These are phyloP conservation scores for Wickerhamomyces alni DNA, from an alignment of 805 yeast genomes.

Conservation along the genomic window DNA sequence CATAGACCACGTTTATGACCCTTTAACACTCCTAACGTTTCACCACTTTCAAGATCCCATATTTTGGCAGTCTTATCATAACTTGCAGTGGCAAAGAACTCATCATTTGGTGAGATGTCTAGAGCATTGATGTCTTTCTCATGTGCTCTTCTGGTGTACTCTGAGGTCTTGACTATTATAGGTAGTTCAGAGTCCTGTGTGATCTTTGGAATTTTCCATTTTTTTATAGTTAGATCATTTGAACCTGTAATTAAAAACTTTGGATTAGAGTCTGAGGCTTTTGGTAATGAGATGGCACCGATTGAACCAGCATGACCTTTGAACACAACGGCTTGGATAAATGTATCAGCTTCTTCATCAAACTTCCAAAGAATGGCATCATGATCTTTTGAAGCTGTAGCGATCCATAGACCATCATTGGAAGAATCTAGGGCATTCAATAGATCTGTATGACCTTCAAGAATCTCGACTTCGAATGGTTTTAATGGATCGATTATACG, in stretches of 20 bases:
- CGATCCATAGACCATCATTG: constrained; percentile 81
- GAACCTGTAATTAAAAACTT: constrained; percentile 77
- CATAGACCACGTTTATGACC: constrained; percentile 96
- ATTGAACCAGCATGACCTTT: constrained; percentile 86
- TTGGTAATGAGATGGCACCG: constrained; percentile 72
- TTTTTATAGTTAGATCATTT: constrained; percentile 78
- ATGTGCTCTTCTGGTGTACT: constrained; percentile 91
- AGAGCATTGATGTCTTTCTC: constrained; percentile 92
- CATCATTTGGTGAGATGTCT: constrained; percentile 88
- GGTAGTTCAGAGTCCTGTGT: constrained; percentile 33
- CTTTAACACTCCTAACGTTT: constrained; percentile 71
- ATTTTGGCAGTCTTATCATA: constrained; percentile 89
- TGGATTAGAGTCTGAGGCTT: constrained; percentile 37
- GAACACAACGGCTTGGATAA: constrained; percentile 51
- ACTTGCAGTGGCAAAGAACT: constrained; percentile 85
- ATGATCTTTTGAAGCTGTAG: constrained; percentile 86
- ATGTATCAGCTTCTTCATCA: constrained; percentile 36
- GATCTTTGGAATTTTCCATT: constrained; percentile 82
- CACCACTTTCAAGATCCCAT: constrained; percentile 86
- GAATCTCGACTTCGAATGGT: constrained; percentile 55
- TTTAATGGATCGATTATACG: constrained; percentile 60
- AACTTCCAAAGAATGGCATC: constrained; percentile 80
- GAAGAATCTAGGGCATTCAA: constrained; percentile 76
- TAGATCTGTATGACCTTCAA: constrained; percentile 82
- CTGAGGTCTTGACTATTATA: constrained; percentile 50